Percentiles rank a stretch among this genome's conserved stretches.
phyloP scores from a whole-genome alignment of 2,329 filamentous ascomycete genomes.

The Dothideomycetidae sp. region DNA sequence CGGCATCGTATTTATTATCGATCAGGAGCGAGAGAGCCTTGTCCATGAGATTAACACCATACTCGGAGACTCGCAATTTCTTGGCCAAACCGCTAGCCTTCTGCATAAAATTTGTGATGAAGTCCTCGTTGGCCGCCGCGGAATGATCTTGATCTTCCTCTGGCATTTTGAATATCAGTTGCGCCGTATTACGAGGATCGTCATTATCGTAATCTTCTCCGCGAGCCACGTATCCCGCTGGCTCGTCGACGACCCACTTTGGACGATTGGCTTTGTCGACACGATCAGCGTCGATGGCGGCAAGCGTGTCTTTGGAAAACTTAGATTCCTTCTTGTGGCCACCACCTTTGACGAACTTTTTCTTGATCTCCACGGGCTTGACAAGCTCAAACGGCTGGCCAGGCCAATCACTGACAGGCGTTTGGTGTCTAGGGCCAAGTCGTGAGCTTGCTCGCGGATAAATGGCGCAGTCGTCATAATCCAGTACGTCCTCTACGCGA shows the following conservation, averaged over 20 bases:
- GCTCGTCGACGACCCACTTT: conserved; percentile 88
- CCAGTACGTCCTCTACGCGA: conserved; percentile 83
- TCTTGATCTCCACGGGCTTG: conserved; percentile 76
- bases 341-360: conserved; percentile 48
- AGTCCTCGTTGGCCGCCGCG: conserved; percentile 35
- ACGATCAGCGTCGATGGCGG: conserved; percentile 70
- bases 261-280: conserved; percentile 66
- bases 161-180: conserved; percentile 62
- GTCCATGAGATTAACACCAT: conserved; percentile 77
- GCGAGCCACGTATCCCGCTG: conserved; percentile 67
- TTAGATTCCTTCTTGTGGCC: conserved; percentile 62
- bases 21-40: conserved; percentile 64
- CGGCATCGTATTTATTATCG: conserved; percentile 54
- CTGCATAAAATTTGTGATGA: conserved; percentile 64
- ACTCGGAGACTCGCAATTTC: conserved; percentile 54
- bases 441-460: conserved; percentile 91
- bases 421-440: conserved; percentile 81
- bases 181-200: conserved; percentile 61
- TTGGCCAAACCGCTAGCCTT: conserved; percentile 51
- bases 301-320: conserved; percentile 62
- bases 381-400: conserved; percentile 81
- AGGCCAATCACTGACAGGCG: conserved; percentile 70
- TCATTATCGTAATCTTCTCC: conserved; percentile 65
- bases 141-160: conserved; percentile 8
- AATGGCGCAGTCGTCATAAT: conserved; percentile 86